Evolutionary conservation across 1,284 basidiomycete genomes (phyloP).

Genomic region (Sutorius eximius): DNA sequence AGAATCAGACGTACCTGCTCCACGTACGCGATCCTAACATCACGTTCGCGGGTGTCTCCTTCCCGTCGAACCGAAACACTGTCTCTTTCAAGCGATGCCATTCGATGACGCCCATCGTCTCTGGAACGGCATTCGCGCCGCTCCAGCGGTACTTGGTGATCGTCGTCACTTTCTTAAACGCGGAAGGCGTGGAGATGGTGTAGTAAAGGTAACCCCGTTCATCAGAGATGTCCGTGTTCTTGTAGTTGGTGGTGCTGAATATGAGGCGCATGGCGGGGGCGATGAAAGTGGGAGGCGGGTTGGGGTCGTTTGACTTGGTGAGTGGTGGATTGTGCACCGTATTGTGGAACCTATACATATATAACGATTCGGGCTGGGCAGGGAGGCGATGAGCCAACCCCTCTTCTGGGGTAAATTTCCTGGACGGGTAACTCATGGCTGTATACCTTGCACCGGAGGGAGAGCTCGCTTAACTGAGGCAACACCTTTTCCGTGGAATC

Average conservation of each 20-base stretch:
- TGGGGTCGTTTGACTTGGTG: background rate
- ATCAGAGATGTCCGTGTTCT: conserved; percentile 27
- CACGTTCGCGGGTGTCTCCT: background rate
- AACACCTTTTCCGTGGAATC: background rate
- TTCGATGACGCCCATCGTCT: conserved; percentile 29
- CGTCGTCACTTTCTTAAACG: conserved; percentile 25
- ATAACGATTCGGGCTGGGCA: background rate
- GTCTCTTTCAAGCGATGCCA: conserved; percentile 24
- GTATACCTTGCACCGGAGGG: background rate
- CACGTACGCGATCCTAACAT: conserved; percentile 19
- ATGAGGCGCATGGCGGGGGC: conserved; percentile 16
- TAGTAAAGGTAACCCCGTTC: conserved; percentile 26
- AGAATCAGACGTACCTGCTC: conserved; percentile 11
- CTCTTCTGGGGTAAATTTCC: too few species aligned
- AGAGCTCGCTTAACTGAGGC: too few species aligned
- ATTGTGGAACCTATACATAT: background rate
- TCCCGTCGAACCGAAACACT: conserved; percentile 21
- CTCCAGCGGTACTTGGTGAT: conserved; percentile 28
- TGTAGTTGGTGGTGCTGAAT: conserved; percentile 18
- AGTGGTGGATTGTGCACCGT: background rate
- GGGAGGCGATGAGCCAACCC: background rate
- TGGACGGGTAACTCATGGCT: background rate
- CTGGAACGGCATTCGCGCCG: conserved; percentile 8
- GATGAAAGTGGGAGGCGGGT: too few species aligned
- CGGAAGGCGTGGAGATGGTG: conserved; percentile 19